These are phyloP conservation scores for Leccinum incarnatum DNA, from an alignment of 768 basidiomycete genomes.

Conservation along the genomic window DNA sequence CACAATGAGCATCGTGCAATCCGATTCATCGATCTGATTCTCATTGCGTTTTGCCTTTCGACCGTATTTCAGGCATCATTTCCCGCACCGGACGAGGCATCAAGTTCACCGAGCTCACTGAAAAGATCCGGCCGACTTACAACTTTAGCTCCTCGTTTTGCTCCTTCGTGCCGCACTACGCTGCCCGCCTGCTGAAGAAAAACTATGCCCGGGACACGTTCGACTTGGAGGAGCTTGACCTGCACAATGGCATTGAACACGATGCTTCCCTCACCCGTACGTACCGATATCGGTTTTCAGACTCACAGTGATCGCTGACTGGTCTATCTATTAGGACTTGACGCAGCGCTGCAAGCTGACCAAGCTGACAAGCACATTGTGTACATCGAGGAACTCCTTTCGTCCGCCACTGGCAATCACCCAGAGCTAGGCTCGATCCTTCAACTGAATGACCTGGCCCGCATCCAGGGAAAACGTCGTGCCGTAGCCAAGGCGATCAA, in stretches of 20 bases:
- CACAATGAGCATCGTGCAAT: too few species aligned
- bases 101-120: slow-evolving; percentile 49
- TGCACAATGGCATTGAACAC: slow-evolving; percentile 61
- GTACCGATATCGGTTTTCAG: not conserved
- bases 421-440: slow-evolving; percentile 44
- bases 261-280: slow-evolving; percentile 35
- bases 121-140: slow-evolving; percentile 51
- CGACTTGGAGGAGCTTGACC: slow-evolving; percentile 62
- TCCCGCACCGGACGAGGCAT: slow-evolving; percentile 71
- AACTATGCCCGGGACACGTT: slow-evolving; percentile 56
- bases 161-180: slow-evolving; percentile 59
- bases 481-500: slow-evolving; percentile 55
- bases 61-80: slow-evolving; percentile 33
- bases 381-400: slow-evolving; percentile 58
- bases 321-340: slow-evolving; percentile 46
- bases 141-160: slow-evolving; percentile 72
- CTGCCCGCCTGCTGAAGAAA: slow-evolving; percentile 55
- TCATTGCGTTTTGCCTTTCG: not conserved
- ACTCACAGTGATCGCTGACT: not conserved
- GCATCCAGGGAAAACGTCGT: slow-evolving; percentile 58
- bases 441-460: slow-evolving; percentile 58
- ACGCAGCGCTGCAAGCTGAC: slow-evolving; percentile 43
- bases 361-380: slow-evolving; percentile 51
- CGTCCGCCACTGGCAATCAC: slow-evolving; percentile 58
- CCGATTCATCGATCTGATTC: not conserved